Percentiles rank a stretch among this genome's conserved stretches.
Conservation (phyloP, 2,329 filamentous ascomycete species). For the Tolypocladium album region DNA sequence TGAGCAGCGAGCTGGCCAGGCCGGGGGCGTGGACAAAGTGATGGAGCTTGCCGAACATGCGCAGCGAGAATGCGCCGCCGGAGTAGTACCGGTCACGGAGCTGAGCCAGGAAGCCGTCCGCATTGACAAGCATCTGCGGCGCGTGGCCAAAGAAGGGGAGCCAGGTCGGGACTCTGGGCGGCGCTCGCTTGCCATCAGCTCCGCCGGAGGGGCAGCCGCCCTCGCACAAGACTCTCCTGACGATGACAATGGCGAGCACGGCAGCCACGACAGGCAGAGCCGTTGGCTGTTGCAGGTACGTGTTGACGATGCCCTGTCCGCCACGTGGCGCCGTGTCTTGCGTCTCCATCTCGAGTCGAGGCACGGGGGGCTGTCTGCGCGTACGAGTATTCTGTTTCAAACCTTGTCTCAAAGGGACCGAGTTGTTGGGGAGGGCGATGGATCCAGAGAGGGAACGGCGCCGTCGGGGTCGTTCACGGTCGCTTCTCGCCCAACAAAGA, state of each 20-base stretch:
- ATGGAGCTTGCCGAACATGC: slow-evolving; percentile 20
- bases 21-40: slow-evolving; percentile 22
- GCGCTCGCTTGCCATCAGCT: slow-evolving; percentile 7
- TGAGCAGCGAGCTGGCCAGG: slow-evolving; percentile 16
- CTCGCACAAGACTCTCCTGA: slow-evolving; percentile 11
- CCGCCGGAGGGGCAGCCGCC: neutral
- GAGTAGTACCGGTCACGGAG: slow-evolving; percentile 21
- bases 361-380: neutral
- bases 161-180: slow-evolving; percentile 21
- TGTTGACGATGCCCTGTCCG: slow-evolving; percentile 3
- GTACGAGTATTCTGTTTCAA: neutral
- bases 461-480: neutral
- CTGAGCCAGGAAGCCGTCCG: slow-evolving; percentile 16
- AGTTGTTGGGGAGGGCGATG: neutral
- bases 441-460: neutral
- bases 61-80: slow-evolving; percentile 23
- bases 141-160: slow-evolving; percentile 24
- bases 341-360: neutral
- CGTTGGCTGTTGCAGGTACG: slow-evolving; percentile 11
- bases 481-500: neutral
- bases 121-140: slow-evolving; percentile 18
- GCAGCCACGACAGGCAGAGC: slow-evolving; percentile 12
- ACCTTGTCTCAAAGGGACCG: neutral
- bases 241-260: slow-evolving; percentile 13
- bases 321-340: neutral